phyloP scores from a whole-genome alignment of 371 early-diverging fungal species.

The Actinomortierella wolfii region DNA sequence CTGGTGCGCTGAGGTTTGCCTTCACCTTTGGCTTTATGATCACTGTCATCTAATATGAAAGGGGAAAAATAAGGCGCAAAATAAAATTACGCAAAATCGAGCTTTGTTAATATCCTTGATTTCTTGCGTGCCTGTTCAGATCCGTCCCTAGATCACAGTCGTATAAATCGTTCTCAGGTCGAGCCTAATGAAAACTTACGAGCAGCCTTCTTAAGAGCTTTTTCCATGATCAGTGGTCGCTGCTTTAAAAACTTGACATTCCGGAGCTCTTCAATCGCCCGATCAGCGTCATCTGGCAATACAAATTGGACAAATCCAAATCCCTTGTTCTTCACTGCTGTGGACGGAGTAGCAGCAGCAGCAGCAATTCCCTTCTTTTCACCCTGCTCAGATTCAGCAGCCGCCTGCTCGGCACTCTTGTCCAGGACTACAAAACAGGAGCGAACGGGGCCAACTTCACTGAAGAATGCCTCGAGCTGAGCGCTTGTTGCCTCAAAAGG shows the following conservation, averaged over 20 bases:
- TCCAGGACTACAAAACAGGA: slow-evolving; percentile 87
- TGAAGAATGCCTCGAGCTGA: slow-evolving; percentile 86
- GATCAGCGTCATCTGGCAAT: slow-evolving; percentile 84
- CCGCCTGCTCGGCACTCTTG: slow-evolving; percentile 35
- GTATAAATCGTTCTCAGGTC: not conserved
- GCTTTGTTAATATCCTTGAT: not conserved
- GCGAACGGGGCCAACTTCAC: slow-evolving; percentile 87
- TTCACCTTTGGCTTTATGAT: slow-evolving; percentile 20
- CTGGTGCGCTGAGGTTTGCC: slow-evolving; percentile 21
- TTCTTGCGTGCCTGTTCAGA: not conserved
- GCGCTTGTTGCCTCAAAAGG: slow-evolving; percentile 79
- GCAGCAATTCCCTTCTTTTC: slow-evolving; percentile 39
- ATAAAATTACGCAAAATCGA: not conserved
- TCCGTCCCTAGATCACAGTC: not conserved
- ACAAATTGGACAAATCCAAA: slow-evolving; percentile 93
- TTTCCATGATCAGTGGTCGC: slow-evolving; percentile 73
- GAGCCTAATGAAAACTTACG: slow-evolving; percentile 4
- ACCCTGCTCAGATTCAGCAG: slow-evolving; percentile 30
- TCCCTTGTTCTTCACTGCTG: slow-evolving; percentile 68
- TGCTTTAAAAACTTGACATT: slow-evolving; percentile 68
- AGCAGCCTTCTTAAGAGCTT: slow-evolving; percentile 68
- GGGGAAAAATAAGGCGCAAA: not conserved
- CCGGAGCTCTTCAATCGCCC: slow-evolving; percentile 75
- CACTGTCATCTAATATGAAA: slow-evolving; percentile 14
- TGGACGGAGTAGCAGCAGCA: slow-evolving; percentile 20